Evolutionary conservation across 2,329 filamentous ascomycete genomes (phyloP).

Genomic region (Clonostachys rosea): DNA sequence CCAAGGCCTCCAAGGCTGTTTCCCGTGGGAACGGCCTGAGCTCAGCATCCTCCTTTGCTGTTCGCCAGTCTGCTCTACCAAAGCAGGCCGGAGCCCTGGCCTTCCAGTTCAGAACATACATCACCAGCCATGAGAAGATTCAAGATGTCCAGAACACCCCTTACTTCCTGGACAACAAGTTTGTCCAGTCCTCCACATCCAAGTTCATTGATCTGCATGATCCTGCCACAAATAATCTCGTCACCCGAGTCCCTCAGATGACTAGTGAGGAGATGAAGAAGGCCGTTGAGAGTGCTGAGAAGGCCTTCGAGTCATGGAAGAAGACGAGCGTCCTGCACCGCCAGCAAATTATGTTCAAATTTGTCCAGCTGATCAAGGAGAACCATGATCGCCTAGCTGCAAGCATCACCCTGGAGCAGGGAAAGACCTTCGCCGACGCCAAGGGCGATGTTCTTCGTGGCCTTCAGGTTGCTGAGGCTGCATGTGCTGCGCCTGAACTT

Average conservation of each 20-base stretch:
- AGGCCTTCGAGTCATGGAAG: constrained; percentile 65
- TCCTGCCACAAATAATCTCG: constrained; percentile 73
- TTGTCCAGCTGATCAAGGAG: constrained; percentile 67
- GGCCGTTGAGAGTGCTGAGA: constrained; percentile 64
- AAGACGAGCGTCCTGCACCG: constrained; percentile 61
- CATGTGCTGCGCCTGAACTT: constrained; percentile 68
- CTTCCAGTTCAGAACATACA: no score
- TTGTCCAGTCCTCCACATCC: constrained; percentile 55
- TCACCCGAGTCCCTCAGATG: constrained; percentile 72
- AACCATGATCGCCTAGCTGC: constrained; percentile 76
- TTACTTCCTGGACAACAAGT: constrained; percentile 67
- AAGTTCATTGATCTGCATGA: constrained; percentile 72
- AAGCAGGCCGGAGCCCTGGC: no score
- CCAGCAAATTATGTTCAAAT: constrained; percentile 77
- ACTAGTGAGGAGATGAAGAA: constrained; percentile 66
- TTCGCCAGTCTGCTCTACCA: no score
- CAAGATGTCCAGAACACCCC: not conserved
- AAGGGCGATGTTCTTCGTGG: constrained; percentile 70
- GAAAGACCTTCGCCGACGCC: constrained; percentile 74
- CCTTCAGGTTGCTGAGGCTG: constrained; percentile 71
- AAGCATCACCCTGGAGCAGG: constrained; percentile 74
- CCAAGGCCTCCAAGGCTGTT: no score
- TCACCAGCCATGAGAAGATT: no score
- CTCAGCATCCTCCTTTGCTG: no score
- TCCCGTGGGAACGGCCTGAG: no score